A percentile compares a stretch with the other conserved stretches of the same genome.
phyloP scores from a whole-genome alignment of 2,329 filamentous ascomycete genomes.

The Fusarium neocosmosporiellum region DNA sequence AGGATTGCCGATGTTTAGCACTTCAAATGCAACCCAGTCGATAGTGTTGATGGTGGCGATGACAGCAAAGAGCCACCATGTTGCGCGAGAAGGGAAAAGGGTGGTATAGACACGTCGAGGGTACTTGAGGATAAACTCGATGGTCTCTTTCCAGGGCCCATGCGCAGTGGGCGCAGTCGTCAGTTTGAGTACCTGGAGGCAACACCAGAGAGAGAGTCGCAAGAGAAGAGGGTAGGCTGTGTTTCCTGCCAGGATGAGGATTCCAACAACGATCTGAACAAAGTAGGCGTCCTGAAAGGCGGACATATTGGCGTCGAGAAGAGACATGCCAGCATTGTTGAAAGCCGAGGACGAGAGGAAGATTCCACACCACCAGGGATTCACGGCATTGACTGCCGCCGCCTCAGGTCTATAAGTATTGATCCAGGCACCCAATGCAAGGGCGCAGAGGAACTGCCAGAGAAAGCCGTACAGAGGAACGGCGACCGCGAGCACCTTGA shows the following conservation, averaged over 20 bases:
- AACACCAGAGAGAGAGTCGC: slow-evolving; percentile 67
- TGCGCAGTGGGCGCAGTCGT: slow-evolving; percentile 52
- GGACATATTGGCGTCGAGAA: slow-evolving; percentile 74
- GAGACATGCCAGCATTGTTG: slow-evolving; percentile 77
- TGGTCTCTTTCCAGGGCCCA: slow-evolving; percentile 58
- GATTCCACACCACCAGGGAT: slow-evolving; percentile 75
- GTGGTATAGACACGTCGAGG: slow-evolving; percentile 71
- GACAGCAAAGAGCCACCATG: slow-evolving; percentile 74
- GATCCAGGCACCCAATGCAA: slow-evolving; percentile 73
- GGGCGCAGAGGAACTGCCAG: slow-evolving; percentile 68
- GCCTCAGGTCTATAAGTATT: slow-evolving; percentile 60
- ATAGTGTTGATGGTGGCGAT: slow-evolving; percentile 69
- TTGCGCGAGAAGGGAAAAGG: slow-evolving; percentile 71
- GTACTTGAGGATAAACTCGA: slow-evolving; percentile 66
- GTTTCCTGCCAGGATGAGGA: slow-evolving; percentile 72
- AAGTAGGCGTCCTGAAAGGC: slow-evolving; percentile 66
- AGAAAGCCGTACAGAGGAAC: slow-evolving; percentile 70
- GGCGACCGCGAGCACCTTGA: slow-evolving; percentile 67
- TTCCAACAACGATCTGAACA: slow-evolving; percentile 63
- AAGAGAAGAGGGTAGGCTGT: slow-evolving; percentile 74
- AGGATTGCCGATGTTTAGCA: slow-evolving; percentile 72
- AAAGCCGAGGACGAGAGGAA: slow-evolving; percentile 77
- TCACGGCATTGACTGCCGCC: slow-evolving; percentile 66
- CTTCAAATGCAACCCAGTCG: slow-evolving; percentile 74
- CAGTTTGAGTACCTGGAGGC: slow-evolving; percentile 55